Percentiles rank a stretch among this genome's conserved stretches.
phyloP scores from a whole-genome alignment of 1,139 yeast species.

The Yamadazyma buinensis region DNA sequence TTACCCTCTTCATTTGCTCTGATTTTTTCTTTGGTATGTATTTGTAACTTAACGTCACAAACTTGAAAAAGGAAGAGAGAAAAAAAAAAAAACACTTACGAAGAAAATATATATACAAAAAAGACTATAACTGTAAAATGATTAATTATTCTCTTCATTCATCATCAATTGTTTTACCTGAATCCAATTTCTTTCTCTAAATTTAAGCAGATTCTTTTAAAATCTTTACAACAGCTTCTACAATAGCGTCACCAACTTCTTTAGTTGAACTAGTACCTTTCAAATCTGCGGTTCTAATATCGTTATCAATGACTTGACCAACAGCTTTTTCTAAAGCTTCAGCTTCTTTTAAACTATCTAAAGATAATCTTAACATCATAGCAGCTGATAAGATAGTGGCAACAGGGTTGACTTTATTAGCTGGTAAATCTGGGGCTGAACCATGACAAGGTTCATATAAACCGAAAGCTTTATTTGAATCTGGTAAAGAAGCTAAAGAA shows the following conservation, averaged over 20 bases:
- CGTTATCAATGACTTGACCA: constrained; percentile 70
- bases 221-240: constrained; percentile 61
- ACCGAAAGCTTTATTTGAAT: constrained; percentile 89
- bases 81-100: neutral
- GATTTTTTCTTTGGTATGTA: too few species aligned
- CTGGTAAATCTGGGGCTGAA: constrained; percentile 90
- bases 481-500: constrained; percentile 92
- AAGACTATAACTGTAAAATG: too few species aligned
- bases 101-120: too few species aligned
- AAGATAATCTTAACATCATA: constrained; percentile 91
- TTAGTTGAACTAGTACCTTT: constrained; percentile 75
- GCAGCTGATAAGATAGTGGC: constrained; percentile 95
- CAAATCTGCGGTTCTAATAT: constrained; percentile 87
- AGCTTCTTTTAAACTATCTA: constrained; percentile 80
- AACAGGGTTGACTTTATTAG: constrained; percentile 87
- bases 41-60: too few species aligned
- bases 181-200: too few species aligned
- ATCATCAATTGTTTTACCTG: too few species aligned
- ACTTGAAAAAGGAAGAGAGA: too few species aligned
- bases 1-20: too few species aligned
- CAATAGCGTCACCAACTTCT: constrained; percentile 94
- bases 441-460: constrained; percentile 98
- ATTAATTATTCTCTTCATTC: too few species aligned
- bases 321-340: constrained; percentile 89
- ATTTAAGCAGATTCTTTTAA: constrained; percentile 19